phyloP scores from a whole-genome alignment of 495 filamentous ascomycete genomes.

The Penicillium argentinense region DNA sequence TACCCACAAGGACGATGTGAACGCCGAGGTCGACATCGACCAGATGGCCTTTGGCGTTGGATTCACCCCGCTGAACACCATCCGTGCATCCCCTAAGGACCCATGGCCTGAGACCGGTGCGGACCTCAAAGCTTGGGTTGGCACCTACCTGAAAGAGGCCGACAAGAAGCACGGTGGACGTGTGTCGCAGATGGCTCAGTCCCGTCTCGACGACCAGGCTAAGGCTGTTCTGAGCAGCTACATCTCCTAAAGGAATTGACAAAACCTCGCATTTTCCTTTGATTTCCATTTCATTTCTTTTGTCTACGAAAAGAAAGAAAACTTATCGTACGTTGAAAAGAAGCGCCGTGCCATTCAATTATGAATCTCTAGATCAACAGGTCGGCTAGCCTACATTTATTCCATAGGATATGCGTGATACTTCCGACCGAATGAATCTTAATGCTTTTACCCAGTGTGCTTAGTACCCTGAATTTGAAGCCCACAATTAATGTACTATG shows the following conservation, averaged over 20 bases:
- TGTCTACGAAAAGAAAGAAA: not conserved
- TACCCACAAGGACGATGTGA: conserved; percentile 67
- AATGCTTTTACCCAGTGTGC: too few species aligned
- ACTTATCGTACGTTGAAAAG: not conserved
- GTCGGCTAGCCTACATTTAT: not conserved
- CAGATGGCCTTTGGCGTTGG: conserved; percentile 92
- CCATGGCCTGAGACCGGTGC: conserved; percentile 75
- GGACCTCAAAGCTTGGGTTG: conserved; percentile 79
- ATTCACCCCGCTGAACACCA: conserved; percentile 88
- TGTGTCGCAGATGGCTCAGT: conserved; percentile 56
- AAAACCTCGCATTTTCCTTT: too few species aligned
- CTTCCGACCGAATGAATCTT: not conserved
- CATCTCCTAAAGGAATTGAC: conserved; percentile 39
- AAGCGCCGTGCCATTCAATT: not conserved
- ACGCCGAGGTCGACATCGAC: conserved; percentile 84
- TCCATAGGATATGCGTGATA: not conserved
- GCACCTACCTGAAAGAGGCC: conserved; percentile 64
- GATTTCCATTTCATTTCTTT: too few species aligned
- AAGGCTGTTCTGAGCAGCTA: conserved; percentile 56
- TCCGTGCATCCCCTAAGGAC: conserved; percentile 66
- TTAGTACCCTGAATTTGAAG: too few species aligned
- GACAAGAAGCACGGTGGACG: conserved; percentile 55
- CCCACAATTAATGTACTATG: too few species aligned
- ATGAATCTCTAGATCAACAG: not conserved
- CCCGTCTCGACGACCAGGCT: conserved; percentile 57